Evolutionary conservation across 495 filamentous ascomycete species (phyloP).

Genomic region (Ramalina peruviana): DNA sequence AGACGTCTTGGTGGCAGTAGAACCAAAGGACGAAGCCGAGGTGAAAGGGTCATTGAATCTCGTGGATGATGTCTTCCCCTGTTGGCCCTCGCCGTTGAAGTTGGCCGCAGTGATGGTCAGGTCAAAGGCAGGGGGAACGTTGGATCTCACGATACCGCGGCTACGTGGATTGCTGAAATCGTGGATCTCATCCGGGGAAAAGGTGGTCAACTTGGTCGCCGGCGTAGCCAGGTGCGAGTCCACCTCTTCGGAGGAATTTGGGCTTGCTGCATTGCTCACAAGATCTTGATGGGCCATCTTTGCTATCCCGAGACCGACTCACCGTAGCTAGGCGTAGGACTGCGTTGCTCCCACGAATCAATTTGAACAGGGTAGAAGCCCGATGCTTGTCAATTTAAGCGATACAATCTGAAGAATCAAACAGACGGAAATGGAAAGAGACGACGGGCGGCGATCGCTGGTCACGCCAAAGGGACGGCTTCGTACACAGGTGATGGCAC

Average conservation of each 20-base stretch:
- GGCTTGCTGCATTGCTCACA: constrained; percentile 27
- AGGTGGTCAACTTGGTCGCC: constrained; percentile 45
- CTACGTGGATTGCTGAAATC: neutral
- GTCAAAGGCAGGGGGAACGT: constrained; percentile 14
- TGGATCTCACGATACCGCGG: constrained; percentile 5
- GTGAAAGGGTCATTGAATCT: constrained; percentile 17
- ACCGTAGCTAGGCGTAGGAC: too few relatives aligned
- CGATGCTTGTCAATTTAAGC: too few relatives aligned
- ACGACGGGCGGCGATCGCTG: too few relatives aligned
- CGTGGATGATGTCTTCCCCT: neutral
- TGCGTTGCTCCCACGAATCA: too few relatives aligned
- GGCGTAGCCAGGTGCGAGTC: constrained; percentile 47
- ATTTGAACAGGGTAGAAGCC: too few relatives aligned
- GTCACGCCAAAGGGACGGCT: too few relatives aligned
- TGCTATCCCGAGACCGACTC: too few relatives aligned
- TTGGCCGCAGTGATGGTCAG: constrained; percentile 9
- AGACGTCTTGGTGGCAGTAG: constrained; percentile 2
- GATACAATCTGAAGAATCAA: too few relatives aligned
- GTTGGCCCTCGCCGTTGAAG: neutral
- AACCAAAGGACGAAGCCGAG: neutral
- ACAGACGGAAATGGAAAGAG: too few relatives aligned
- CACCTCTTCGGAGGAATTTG: constrained; percentile 41
- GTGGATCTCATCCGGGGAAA: constrained; percentile 43
- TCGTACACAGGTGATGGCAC: too few relatives aligned
- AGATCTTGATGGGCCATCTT: too few relatives aligned